Conservation (phyloP, 208 protist species). For the Acanthamoeba sp. region DNA sequence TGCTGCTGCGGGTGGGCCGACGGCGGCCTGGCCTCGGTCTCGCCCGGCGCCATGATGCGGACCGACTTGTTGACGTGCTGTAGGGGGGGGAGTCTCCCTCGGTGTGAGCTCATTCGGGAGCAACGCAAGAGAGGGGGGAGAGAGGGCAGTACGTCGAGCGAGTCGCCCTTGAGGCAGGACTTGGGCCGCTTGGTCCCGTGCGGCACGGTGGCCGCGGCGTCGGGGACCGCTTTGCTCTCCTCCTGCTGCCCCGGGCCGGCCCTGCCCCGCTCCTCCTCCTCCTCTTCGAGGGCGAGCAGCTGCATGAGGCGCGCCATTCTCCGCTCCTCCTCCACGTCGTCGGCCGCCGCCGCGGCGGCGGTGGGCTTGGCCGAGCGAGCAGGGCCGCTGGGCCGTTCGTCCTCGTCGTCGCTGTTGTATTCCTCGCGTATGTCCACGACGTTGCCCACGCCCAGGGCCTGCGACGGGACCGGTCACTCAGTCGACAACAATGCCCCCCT, state of each 20-base stretch:
- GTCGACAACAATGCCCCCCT: no score
- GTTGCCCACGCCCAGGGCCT: constrained; percentile 51
- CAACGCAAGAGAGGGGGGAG: not conserved
- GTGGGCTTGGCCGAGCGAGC: not conserved
- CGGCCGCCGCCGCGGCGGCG: not conserved
- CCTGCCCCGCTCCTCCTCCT: constrained; percentile 20
- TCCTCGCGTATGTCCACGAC: constrained; percentile 65
- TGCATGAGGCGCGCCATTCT: constrained; percentile 59
- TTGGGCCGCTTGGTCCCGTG: constrained; percentile 44
- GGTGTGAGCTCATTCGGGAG: no score
- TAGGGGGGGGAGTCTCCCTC: no score
- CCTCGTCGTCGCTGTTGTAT: constrained; percentile 60
- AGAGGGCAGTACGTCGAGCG: not conserved
- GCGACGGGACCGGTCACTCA: no score
- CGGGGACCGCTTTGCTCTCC: not conserved
- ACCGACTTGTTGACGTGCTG: constrained; percentile 51
- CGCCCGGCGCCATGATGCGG: constrained; percentile 24
- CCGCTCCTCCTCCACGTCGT: constrained; percentile 34
- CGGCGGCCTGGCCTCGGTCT: constrained; percentile 21
- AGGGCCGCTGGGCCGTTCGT: not conserved
- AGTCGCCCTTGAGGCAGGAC: constrained; percentile 19
- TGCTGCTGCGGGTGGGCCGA: not conserved
- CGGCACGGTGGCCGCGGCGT: not conserved
- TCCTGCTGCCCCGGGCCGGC: not conserved
- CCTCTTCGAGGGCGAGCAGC: constrained; percentile 36